Evolutionary conservation across 257 asterid genomes (phyloP), one percentile per base, ranked within the genome.

Genomic region (Thymus quinquecostatus): DNA sequence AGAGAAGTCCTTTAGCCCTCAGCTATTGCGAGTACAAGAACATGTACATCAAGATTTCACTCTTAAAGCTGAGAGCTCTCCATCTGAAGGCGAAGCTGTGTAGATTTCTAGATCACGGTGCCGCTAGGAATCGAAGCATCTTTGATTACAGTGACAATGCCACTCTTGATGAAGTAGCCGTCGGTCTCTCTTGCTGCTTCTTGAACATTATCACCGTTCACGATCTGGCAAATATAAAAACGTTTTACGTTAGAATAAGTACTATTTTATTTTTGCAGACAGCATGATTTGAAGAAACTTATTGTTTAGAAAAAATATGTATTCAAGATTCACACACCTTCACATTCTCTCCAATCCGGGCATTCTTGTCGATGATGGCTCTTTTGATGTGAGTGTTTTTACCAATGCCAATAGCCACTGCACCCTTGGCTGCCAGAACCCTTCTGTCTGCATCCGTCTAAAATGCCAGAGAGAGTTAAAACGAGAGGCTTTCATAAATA

Each of bases 111-210:
- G 78, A 92, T 92, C 72, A 89, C 53, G 2, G 85, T 85, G 65
- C 92, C 92, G 69, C 84, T 79, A 51, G 97, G 97, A 77, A 92
- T 84, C 73, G 87, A 68, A 55, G 98, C 98, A 81, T 92, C 98
- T 84, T 92, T 92, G 80, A 92, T 82, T 7, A 92, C 91, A 0
- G 98, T 89, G 65, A 92, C 97, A 14, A 92, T 92, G 49, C 98
- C 96, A 27, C 98, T 89, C 91, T 89, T 92, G 79, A 92, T 92
- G 56, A 92, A 92, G 88, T 89, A 92, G 38, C 98, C 98, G 10
- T 92, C 98, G 0, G 96, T 86, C 83, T 92, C 98, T 75, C 98
- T 85, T 4, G 96, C 97, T 28, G 98, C 98, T 85, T 89, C 98
- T 88, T 89, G 97, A 63, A 92, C 86, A 32, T 85, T 73, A 75